Conservation (phyloP, 306 rosid species). For the Elaeagnus macrophylla region DNA sequence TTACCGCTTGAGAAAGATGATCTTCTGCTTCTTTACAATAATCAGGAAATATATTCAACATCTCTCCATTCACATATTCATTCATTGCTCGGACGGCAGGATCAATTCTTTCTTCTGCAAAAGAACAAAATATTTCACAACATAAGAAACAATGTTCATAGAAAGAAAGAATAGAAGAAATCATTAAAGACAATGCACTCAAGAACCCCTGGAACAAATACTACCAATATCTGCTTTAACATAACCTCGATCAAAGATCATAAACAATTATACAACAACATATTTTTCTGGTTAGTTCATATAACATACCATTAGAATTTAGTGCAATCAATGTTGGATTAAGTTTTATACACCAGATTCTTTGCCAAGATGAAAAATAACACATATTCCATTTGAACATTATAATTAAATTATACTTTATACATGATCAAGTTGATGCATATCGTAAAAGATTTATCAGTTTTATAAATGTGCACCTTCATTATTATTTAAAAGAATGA, state of each 20-base stretch:
- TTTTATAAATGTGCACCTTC: too few relatives aligned
- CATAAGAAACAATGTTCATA: neutral
- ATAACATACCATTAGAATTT: too few relatives aligned
- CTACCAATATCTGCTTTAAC: too few relatives aligned
- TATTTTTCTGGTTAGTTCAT: neutral
- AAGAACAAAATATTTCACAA: slow-evolving; percentile 5
- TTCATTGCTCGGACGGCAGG: slow-evolving; percentile 56
- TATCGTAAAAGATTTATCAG: neutral
- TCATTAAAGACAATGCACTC: neutral
- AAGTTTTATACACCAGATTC: neutral
- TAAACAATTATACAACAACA: neutral
- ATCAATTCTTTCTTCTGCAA: slow-evolving; percentile 56
- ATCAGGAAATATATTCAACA: slow-evolving; percentile 66
- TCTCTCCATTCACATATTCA: slow-evolving; percentile 80
- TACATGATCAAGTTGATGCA: neutral
- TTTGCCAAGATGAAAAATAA: neutral
- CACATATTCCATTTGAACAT: neutral
- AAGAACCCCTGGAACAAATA: neutral
- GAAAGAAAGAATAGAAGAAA: neutral
- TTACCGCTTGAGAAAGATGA: slow-evolving; percentile 87
- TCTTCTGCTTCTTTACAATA: slow-evolving; percentile 86
- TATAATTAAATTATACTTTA: neutral
- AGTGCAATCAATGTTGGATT: neutral
- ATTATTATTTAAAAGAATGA: too few relatives aligned
- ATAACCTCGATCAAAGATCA: neutral